Conservation (phyloP, 257 asterid species). For the Solanum arcanum region DNA sequence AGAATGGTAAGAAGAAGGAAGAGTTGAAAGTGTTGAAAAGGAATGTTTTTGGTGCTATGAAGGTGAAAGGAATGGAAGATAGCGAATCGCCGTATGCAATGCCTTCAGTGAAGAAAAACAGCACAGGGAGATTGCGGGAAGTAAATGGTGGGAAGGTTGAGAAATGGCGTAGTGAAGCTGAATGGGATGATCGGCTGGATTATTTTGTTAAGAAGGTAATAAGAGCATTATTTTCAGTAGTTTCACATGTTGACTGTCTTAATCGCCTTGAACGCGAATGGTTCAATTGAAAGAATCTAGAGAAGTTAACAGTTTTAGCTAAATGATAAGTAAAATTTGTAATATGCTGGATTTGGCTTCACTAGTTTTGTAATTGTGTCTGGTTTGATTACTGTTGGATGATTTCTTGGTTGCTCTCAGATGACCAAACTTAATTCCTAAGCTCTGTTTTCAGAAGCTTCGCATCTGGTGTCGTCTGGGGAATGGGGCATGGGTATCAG, state of each 20-base stretch:
- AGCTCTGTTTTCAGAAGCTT: constrained; percentile 46
- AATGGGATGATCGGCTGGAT: constrained; percentile 37
- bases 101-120: constrained; percentile 9
- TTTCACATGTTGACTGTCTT: background rate
- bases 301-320: background rate
- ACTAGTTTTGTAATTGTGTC: background rate
- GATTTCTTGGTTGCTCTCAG: background rate
- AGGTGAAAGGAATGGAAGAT: constrained; percentile 22
- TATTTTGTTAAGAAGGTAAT: constrained; percentile 55
- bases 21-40: constrained; percentile 14
- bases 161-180: constrained; percentile 17
- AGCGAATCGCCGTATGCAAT: constrained; percentile 37
- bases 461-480: constrained; percentile 63
- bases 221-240: background rate
- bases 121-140: constrained; percentile 7
- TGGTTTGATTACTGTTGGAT: background rate
- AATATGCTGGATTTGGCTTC: background rate
- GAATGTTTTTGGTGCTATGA: constrained; percentile 35
- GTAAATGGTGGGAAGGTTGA: constrained; percentile 17
- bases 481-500: constrained; percentile 58
- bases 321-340: background rate
- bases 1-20: constrained; percentile 7
- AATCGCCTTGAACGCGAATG: background rate
- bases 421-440: background rate
- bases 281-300: background rate